Percentiles rank a stretch among this genome's conserved stretches.
Evolutionary conservation across 768 basidiomycete genomes (phyloP).

Genomic region (Termitomyces sp.): DNA sequence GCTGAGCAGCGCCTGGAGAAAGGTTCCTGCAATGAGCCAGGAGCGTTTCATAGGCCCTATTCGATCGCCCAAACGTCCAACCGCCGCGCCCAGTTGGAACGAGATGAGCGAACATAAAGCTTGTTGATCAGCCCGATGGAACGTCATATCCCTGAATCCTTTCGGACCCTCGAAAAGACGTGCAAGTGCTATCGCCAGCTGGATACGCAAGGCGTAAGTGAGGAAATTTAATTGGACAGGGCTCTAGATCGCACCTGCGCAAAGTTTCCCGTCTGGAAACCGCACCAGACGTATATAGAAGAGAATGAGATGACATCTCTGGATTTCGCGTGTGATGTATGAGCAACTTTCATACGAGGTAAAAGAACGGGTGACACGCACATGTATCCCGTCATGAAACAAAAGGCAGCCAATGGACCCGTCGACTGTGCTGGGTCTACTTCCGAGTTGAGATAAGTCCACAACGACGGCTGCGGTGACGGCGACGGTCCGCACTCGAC

Average conservation of each 20-base stretch:
- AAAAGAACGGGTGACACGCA: slow-evolving; percentile 26
- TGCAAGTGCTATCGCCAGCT: slow-evolving; percentile 78
- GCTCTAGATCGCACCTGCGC: slow-evolving; percentile 44
- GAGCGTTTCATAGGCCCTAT: slow-evolving; percentile 67
- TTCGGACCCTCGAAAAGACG: slow-evolving; percentile 60
- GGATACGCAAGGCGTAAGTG: neutral
- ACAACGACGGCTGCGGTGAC: slow-evolving; percentile 21
- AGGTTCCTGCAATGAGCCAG: slow-evolving; percentile 71
- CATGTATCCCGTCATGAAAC: slow-evolving; percentile 81
- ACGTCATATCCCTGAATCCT: slow-evolving; percentile 46
- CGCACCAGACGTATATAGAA: slow-evolving; percentile 80
- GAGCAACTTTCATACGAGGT: neutral
- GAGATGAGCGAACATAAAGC: slow-evolving; percentile 73
- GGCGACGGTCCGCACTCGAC: slow-evolving; percentile 4
- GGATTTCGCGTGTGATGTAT: neutral
- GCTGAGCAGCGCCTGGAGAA: slow-evolving; percentile 72
- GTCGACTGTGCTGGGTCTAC: slow-evolving; percentile 50
- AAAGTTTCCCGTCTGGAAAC: slow-evolving; percentile 80
- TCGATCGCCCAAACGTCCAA: slow-evolving; percentile 77
- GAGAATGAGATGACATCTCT: slow-evolving; percentile 75
- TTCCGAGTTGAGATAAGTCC: slow-evolving; percentile 36
- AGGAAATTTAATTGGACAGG: neutral
- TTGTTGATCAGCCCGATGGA: slow-evolving; percentile 81
- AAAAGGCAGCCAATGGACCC: slow-evolving; percentile 57
- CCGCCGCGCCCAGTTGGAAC: slow-evolving; percentile 70